Evolutionary conservation across 1,139 yeast genomes (phyloP).

Genomic region (Lodderomyces margitis): DNA sequence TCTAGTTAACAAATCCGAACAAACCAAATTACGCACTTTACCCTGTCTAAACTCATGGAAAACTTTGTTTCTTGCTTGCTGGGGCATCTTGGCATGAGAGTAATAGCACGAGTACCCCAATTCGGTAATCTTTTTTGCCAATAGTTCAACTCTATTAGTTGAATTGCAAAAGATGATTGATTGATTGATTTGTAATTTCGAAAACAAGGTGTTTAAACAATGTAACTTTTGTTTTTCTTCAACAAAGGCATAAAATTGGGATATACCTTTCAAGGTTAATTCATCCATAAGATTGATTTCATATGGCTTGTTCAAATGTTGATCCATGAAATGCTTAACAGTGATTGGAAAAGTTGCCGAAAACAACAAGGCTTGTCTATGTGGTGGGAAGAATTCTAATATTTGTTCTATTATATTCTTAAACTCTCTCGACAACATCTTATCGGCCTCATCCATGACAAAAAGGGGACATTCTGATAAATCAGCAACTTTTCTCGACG

Average conservation of each 20-base stretch:
- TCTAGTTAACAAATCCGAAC: slow-evolving; percentile 94
- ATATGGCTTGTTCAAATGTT: slow-evolving; percentile 86
- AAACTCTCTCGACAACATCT: slow-evolving; percentile 90
- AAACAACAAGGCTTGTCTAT: slow-evolving; percentile 83
- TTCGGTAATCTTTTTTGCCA: slow-evolving; percentile 95
- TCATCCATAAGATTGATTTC: slow-evolving; percentile 98
- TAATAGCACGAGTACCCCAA: slow-evolving; percentile 95
- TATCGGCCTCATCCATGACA: slow-evolving; percentile 99
- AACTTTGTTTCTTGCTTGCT: slow-evolving; percentile 94
- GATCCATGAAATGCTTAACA: slow-evolving; percentile 89
- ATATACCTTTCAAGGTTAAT: slow-evolving; percentile 90
- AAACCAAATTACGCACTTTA: slow-evolving; percentile 92
- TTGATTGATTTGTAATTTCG: slow-evolving; percentile 92
- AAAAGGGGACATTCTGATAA: slow-evolving; percentile 84
- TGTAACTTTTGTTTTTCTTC: slow-evolving; percentile 95
- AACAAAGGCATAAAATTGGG: slow-evolving; percentile 96
- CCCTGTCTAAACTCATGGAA: slow-evolving; percentile 99
- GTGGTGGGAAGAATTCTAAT: slow-evolving; percentile 73
- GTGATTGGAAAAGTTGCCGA: slow-evolving; percentile 96
- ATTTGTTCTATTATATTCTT: slow-evolving; percentile 86
- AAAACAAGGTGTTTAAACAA: slow-evolving; percentile 90
- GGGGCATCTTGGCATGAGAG: slow-evolving; percentile 98
- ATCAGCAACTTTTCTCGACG: slow-evolving; percentile 84
- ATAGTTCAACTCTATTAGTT: slow-evolving; percentile 89
- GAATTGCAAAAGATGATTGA: slow-evolving; percentile 96